Percentiles rank a stretch among this genome's conserved stretches.
Evolutionary conservation across 23 red algal genomes (phyloP).

Genomic region (Gracilaria domingensis): DNA sequence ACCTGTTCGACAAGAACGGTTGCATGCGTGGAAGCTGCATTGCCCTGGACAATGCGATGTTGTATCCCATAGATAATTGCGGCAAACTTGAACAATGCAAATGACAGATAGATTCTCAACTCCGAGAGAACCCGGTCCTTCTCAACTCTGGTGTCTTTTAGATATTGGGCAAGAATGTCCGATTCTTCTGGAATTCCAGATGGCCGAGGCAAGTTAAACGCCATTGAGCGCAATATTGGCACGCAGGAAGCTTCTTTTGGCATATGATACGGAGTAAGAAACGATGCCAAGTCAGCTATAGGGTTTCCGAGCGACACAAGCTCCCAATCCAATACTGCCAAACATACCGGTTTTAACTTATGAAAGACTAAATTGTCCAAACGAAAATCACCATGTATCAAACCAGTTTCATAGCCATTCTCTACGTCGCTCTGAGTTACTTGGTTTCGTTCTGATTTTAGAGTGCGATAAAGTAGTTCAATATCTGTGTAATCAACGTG

Average conservation of each 20-base stretch:
- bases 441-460: conserved; percentile 2
- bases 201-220: conserved; percentile 32
- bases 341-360: conserved; percentile 13
- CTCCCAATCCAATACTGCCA: conserved; percentile 95
- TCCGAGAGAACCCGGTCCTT: neutral
- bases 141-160: conserved; percentile 7
- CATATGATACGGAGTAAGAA: conserved; percentile 59
- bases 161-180: conserved; percentile 59
- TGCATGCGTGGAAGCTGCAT: conserved; percentile 67
- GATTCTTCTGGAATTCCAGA: conserved; percentile 74
- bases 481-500: conserved; percentile 57
- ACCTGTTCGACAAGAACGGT: conserved; percentile 17
- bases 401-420: neutral
- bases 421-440: neutral
- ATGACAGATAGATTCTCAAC: conserved; percentile 59
- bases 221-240: conserved; percentile 46
- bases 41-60: conserved; percentile 67
- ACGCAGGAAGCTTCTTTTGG: conserved; percentile 18
- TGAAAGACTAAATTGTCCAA: conserved; percentile 86
- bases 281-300: conserved; percentile 75
- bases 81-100: conserved; percentile 78
- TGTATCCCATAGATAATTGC: conserved; percentile 86
- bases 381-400: conserved; percentile 90
- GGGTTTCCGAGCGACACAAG: conserved; percentile 77
- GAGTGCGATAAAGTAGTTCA: conserved; percentile 47